Percentiles rank a stretch among this genome's conserved stretches.
These are phyloP conservation scores for Endogone sp. DNA, from an alignment of 192 early-diverging fungal genomes.

Conservation along the genomic window DNA sequence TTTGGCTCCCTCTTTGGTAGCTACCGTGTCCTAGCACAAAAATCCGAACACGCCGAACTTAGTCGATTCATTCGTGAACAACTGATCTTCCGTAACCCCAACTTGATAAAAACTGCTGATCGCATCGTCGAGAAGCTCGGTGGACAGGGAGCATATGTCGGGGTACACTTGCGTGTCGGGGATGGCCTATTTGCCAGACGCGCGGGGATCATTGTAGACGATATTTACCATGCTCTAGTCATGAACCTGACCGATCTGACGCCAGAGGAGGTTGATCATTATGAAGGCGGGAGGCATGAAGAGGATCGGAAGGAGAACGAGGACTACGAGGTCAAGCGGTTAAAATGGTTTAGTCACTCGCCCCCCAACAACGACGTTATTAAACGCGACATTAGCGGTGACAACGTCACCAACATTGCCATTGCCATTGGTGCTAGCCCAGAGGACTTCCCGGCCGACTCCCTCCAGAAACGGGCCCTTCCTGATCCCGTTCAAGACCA, in stretches of 20 bases:
- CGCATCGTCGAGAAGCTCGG: slow-evolving; percentile 42
- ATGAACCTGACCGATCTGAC: slow-evolving; percentile 31
- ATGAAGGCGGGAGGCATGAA: slow-evolving; percentile 22
- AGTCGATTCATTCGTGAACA: slow-evolving; percentile 31
- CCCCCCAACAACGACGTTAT: not conserved
- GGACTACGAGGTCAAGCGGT: slow-evolving; percentile 28
- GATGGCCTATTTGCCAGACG: slow-evolving; percentile 44
- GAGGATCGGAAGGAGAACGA: slow-evolving; percentile 27
- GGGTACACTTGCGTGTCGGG: slow-evolving; percentile 49
- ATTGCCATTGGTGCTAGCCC: not conserved
- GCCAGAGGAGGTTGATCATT: slow-evolving; percentile 19
- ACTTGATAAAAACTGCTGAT: slow-evolving; percentile 36
- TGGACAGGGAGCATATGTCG: slow-evolving; percentile 40
- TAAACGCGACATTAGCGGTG: not conserved
- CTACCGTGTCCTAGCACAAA: slow-evolving; percentile 38
- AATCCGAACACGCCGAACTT: slow-evolving; percentile 35
- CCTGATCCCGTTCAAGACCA: not conserved
- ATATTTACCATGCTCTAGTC: slow-evolving; percentile 40
- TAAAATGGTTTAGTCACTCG: slow-evolving; percentile 5
- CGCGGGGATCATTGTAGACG: slow-evolving; percentile 40
- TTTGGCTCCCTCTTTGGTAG: slow-evolving; percentile 51
- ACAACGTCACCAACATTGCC: not conserved
- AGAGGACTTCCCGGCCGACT: not conserved
- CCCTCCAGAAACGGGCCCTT: not conserved
- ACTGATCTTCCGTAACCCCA: slow-evolving; percentile 46